Base-by-base conservation (phyloP, 1,284 basidiomycete species). In the Puccinia hordei region DNA sequence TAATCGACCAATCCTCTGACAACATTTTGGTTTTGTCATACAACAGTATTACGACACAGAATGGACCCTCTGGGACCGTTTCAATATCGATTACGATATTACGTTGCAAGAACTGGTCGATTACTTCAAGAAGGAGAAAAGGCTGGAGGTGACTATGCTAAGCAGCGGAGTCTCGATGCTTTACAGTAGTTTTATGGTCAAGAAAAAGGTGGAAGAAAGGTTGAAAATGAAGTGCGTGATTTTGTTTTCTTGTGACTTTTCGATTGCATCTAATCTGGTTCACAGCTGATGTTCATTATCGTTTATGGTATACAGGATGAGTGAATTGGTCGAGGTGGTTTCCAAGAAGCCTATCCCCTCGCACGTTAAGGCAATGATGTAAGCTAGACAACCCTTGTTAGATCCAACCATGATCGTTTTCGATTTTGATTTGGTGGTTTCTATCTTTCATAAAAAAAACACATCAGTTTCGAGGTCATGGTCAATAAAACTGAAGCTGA, bases 1-100 rank as follows among this genome's bases (percentile, higher is more conserved):
- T 12, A 8, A 30, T 63, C 5, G n/a, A 38, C 30, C 10, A 53
- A 46, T 1, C 3, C 12, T 30, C 59, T 63, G 12, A 51, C 22
- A 49, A 10, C 22, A 10, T 33, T 44, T 35, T 30, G 13, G 80
- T 83, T 78, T 84, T 83, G 82, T 19, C 27, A n/a, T n/a, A n/a
- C n/a, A 10, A 51, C n/a, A 88, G 89, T 97, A 95, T 86, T 91
- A 90, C 83, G 87, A 88, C 69, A 92, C 89, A 0, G 94, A 97
- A 83, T 99, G 97, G 96, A 99, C 97, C 3, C 89, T 99, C 49
- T 99, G 97, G 97, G 95, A 98, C 87, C 91, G 95, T 80, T 95
- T 99, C 88, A 92, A 95, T 86, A 93, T 99, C 86, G 89, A 91
- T 83, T 90, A 91, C 84, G 91, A 99, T 86, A 92, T 95, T 12